Base-by-base conservation (phyloP, 164 flowering plant species). In the Malania oleifera region DNA sequence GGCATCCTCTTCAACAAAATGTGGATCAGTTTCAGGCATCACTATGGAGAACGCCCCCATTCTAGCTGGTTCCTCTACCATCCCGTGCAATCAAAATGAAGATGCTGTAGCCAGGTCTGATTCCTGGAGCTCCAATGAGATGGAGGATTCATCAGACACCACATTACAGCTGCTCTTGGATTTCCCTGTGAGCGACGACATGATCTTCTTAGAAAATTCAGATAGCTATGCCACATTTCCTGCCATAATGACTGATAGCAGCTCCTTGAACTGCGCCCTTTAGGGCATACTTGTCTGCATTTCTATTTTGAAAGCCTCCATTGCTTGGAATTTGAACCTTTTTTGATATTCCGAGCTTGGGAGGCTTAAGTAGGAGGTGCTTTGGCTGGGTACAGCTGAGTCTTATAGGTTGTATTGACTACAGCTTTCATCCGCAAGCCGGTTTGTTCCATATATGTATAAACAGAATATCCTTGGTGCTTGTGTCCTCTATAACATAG, bases 81-180 rank as follows among this genome's bases (percentile, higher is more conserved):
- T 47, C 0, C 49, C 24, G 17, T 63, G 69, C 31, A 64, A 64
- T 38, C 67, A 39, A 22, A 61, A 54, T 17, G 73, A 69, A n/a
- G 71, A 60, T 26, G 24, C 49, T 12, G 25, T 52, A 26, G 77
- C 26, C 1, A 76, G 68, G 17, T 70, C 84, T 20, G 88, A 81
- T 47, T 75, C 79, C 8, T 79, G 84, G 2, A 67, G 91, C 73
- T 81, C 84, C 1, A 70, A 62, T 31, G 91, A 83, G 25, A 5
- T 74, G 54, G 91, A 85, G 29, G 88, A 82, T 47, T 77, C 85
- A 9, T 75, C 87, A 2, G 95, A 85, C 62, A 54, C 77, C 1
- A 76, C 95, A n/a, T 56, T 92, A 53, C 84, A 81, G 60, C 59
- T 89, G 54, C 85, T 89, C 54, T 60, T 85, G 55, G 88, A 87